Evolutionary conservation across 148 eudicot species (phyloP), one percentile per base, ranked within the genome.

Genomic region (Nyssa sinensis): DNA sequence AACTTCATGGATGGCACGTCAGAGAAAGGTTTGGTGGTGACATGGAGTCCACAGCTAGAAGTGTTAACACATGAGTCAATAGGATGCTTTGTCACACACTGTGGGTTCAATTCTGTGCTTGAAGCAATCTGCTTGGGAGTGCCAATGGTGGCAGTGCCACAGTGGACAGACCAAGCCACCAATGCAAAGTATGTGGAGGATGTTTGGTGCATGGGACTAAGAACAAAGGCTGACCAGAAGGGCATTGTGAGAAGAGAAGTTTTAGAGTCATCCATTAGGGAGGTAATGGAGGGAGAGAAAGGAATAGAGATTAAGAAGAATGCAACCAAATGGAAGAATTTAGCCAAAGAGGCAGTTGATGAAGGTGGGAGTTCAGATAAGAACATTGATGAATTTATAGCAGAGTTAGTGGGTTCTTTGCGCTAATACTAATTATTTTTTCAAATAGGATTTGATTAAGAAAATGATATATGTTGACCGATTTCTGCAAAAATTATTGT

Each of bases 131-230:
- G 83, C n/a, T 62, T 88, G 21, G 96, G 89, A 0, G 87, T 91
- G 76, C 87, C 91, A 2, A 34, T 85, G 53, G 85, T 87, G 49
- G 89, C 60, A 16, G 58, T 85, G 66, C 89, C 93, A 13, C 85
- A 78, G 21, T 89, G 91, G 88, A 77, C 85, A 0, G 93, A 89
- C 62, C 93, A 89, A 51, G 67, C 74, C 29, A 85, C 84, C 0
- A 83, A 84, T 79, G 91, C 91, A 5, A 89, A 89, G 84, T 76
- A 74, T 62, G 86, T 85, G 69, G 82, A 85, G 76, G 94, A 90
- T 79, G 87, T 87, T 58, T 90, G 94, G 94, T 62, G 78, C 5
- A 70, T 84, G 9, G 91, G 94, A 3, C 35, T 88, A 1, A 73
- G 91, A 57, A 84, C 81, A 6, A 80, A 77, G 82, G 72, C 59